Conservation (phyloP, 1,139 yeast genomes). For the Sugiyamaella grinbergsii region DNA sequence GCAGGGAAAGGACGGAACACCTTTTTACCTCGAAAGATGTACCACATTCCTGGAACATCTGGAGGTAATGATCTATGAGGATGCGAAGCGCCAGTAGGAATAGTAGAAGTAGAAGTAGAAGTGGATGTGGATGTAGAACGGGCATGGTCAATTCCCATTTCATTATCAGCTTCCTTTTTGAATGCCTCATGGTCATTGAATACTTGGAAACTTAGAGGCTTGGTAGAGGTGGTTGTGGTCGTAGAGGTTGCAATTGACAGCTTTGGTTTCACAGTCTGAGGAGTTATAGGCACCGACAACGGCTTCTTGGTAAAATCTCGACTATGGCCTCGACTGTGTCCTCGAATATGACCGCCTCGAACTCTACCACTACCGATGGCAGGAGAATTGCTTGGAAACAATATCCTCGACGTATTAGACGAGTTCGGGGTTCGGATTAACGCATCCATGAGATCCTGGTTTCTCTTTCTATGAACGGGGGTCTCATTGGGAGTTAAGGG, state of each 20-base stretch:
- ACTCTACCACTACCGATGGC: conserved; percentile 22
- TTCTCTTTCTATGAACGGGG: conserved; percentile 31
- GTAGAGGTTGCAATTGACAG: not conserved
- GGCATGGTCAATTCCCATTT: not conserved
- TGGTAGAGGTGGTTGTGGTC: not conserved
- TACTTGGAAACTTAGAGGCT: conserved; percentile 23
- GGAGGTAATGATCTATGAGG: conserved; percentile 33
- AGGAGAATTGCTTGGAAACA: conserved; percentile 27
- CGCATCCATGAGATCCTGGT: conserved; percentile 25
- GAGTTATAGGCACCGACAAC: conserved; percentile 3
- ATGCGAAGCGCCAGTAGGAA: conserved; percentile 23
- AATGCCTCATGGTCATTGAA: conserved; percentile 33
- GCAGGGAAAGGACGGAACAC: conserved; percentile 43
- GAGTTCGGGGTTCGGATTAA: conserved; percentile 18
- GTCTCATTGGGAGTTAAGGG: conserved; percentile 36
- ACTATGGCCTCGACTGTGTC: conserved; percentile 3
- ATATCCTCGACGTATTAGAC: conserved; percentile 21
- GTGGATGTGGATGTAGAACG: not conserved
- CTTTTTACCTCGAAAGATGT: conserved; percentile 45
- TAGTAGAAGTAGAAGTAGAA: not conserved
- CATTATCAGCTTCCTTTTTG: conserved; percentile 29
- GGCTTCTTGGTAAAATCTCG: no score
- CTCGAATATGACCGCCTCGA: conserved; percentile 12
- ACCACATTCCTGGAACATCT: conserved; percentile 43
- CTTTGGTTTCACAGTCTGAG: not conserved